Percentiles rank a stretch among this genome's conserved stretches.
Conservation (phyloP, 192 early-diverging fungal species). For the Coemansia sp. region DNA sequence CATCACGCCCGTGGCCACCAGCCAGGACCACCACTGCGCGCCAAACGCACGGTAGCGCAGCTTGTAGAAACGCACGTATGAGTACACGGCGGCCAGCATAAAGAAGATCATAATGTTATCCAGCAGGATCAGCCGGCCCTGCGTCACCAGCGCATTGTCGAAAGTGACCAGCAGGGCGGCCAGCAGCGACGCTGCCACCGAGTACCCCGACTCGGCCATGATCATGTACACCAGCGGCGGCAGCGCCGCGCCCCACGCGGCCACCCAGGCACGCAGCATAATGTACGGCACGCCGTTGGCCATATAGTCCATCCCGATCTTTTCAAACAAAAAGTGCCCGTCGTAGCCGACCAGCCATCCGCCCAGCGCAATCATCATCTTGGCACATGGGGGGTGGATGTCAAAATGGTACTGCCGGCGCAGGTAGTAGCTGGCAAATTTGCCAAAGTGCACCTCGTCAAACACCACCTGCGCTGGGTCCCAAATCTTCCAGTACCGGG, state of each 20-base stretch:
- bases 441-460: slow-evolving; percentile 99
- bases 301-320: slow-evolving; percentile 89
- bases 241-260: slow-evolving; percentile 71
- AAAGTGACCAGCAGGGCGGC: slow-evolving; percentile 77
- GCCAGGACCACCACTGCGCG: slow-evolving; percentile 80
- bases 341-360: slow-evolving; percentile 89
- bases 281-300: slow-evolving; percentile 87
- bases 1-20: slow-evolving; percentile 71
- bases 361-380: slow-evolving; percentile 79
- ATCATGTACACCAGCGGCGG: slow-evolving; percentile 77
- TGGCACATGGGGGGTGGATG: slow-evolving; percentile 95
- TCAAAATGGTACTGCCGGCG: slow-evolving; percentile 90
- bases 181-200: slow-evolving; percentile 65
- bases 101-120: slow-evolving; percentile 94
- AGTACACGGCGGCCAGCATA: slow-evolving; percentile 75
- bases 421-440: slow-evolving; percentile 93
- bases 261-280: slow-evolving; percentile 73
- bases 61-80: slow-evolving; percentile 87
- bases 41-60: slow-evolving; percentile 68
- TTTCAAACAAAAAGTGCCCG: slow-evolving; percentile 91
- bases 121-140: slow-evolving; percentile 88
- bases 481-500: slow-evolving; percentile 66
- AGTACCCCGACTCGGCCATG: slow-evolving; percentile 83
- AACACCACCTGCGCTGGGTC: slow-evolving; percentile 80
- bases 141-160: slow-evolving; percentile 88